Percentiles rank a stretch among this genome's conserved stretches.
These are phyloP conservation scores for Cyclocybe aegerita DNA, from an alignment of 768 basidiomycete genomes.

Conservation along the genomic window DNA sequence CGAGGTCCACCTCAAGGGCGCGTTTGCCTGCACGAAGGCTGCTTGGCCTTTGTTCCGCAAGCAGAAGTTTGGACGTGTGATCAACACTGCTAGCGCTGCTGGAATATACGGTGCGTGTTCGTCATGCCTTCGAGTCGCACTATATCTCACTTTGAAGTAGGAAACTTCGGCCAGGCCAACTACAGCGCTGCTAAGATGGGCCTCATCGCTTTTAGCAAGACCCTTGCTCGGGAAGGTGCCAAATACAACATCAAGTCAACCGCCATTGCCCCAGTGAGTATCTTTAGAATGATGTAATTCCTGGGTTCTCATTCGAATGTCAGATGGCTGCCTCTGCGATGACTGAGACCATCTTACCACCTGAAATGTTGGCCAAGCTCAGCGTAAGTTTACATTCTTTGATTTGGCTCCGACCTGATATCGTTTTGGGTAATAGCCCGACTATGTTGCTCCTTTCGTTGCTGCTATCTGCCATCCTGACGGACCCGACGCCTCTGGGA, in stretches of 20 bases:
- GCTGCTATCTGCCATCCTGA: slow-evolving; percentile 85
- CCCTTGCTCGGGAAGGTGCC: slow-evolving; percentile 87
- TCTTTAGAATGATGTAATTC: background rate
- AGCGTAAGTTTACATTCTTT: slow-evolving; percentile 45
- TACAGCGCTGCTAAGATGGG: slow-evolving; percentile 99
- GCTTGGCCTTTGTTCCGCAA: slow-evolving; percentile 95
- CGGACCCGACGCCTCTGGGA: slow-evolving; percentile 75
- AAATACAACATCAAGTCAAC: slow-evolving; percentile 88
- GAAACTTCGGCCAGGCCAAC: slow-evolving; percentile 96
- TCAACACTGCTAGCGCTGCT: slow-evolving; percentile 95
- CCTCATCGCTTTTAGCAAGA: slow-evolving; percentile 88
- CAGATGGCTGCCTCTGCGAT: slow-evolving; percentile 95
- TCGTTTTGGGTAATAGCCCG: slow-evolving; percentile 52
- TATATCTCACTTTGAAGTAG: slow-evolving; percentile 30
- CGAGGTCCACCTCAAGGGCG: slow-evolving; percentile 91
- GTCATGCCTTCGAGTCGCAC: background rate
- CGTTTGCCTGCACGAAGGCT: slow-evolving; percentile 90
- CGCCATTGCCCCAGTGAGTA: slow-evolving; percentile 84
- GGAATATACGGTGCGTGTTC: slow-evolving; percentile 76
- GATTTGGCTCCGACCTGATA: background rate
- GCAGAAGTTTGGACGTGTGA: slow-evolving; percentile 90
- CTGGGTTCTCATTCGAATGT: background rate
- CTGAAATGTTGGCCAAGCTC: slow-evolving; percentile 88
- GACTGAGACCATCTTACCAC: slow-evolving; percentile 95
- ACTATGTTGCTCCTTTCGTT: slow-evolving; percentile 91